Evolutionary conservation across 768 basidiomycete species (phyloP).

Genomic region (Tricholomella constricta): DNA sequence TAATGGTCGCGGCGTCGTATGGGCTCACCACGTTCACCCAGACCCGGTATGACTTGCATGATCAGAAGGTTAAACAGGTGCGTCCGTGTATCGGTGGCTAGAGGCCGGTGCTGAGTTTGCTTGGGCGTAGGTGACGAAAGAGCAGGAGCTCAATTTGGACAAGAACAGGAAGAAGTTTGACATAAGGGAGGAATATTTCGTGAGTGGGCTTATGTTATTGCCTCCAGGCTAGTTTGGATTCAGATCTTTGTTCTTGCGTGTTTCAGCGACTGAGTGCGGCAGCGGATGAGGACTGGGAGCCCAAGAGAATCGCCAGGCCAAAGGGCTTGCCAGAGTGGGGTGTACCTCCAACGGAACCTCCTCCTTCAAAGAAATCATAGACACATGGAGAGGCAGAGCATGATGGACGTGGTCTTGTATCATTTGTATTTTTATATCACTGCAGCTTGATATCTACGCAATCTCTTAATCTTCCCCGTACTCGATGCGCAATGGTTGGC

Average conservation of each 20-base stretch:
- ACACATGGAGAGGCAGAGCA: no score
- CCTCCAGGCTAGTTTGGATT: background rate
- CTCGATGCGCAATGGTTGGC: no score
- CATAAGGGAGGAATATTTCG: slow-evolving; percentile 94
- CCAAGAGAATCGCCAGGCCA: slow-evolving; percentile 79
- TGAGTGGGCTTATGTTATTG: slow-evolving; percentile 43
- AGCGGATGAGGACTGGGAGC: slow-evolving; percentile 80
- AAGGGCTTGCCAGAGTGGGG: slow-evolving; percentile 95
- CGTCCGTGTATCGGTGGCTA: slow-evolving; percentile 11
- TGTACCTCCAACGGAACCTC: slow-evolving; percentile 67
- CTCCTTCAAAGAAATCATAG: slow-evolving; percentile 15
- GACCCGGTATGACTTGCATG: slow-evolving; percentile 87
- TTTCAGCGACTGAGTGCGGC: slow-evolving; percentile 64
- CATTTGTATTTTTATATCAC: slow-evolving; percentile 4
- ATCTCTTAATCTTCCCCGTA: no score
- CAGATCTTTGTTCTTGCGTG: background rate
- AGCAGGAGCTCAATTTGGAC: slow-evolving; percentile 76
- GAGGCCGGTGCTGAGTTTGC: no score
- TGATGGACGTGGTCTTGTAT: background rate
- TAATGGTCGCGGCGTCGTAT: slow-evolving; percentile 87
- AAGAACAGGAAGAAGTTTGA: slow-evolving; percentile 80
- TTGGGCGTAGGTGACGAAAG: slow-evolving; percentile 58
- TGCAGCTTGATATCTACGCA: no score
- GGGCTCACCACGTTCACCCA: slow-evolving; percentile 83
- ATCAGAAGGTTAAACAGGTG: slow-evolving; percentile 75